phyloP scores from a whole-genome alignment of 2,329 filamentous ascomycete species.

The Aspergillus terreus region DNA sequence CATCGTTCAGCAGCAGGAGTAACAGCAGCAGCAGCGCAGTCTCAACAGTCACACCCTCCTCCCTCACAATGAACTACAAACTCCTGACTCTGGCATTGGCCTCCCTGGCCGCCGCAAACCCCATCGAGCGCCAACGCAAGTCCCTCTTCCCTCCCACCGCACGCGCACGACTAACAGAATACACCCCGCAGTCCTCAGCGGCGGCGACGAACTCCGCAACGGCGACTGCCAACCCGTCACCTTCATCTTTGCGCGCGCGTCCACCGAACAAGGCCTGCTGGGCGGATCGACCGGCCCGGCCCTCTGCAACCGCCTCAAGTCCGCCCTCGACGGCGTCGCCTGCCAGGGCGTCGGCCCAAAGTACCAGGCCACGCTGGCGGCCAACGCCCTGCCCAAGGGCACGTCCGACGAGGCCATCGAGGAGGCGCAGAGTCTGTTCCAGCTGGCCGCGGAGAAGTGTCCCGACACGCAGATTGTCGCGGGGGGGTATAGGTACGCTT shows the following conservation, averaged over 20 bases:
- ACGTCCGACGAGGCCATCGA: constrained; percentile 34
- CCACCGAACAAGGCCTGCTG: constrained; percentile 49
- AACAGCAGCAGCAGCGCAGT: neutral
- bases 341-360: constrained; percentile 45
- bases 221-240: constrained; percentile 42
- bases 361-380: constrained; percentile 36
- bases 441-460: constrained; percentile 42
- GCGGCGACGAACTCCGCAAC: constrained; percentile 36
- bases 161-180: neutral
- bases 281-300: constrained; percentile 31
- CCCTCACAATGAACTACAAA: neutral
- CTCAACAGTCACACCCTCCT: too few relatives aligned
- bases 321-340: constrained; percentile 19
- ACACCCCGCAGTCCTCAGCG: neutral
- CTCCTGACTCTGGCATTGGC: constrained; percentile 2
- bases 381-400: constrained; percentile 38
- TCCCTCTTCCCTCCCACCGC: neutral
- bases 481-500: constrained; percentile 39
- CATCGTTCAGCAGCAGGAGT: neutral
- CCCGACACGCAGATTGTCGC: constrained; percentile 44
- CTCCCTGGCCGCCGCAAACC: constrained; percentile 1
- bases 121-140: constrained; percentile 7
- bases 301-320: constrained; percentile 24
- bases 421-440: constrained; percentile 42
- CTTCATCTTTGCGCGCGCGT: constrained; percentile 49